Percentiles rank a stretch among this genome's conserved stretches.
These are phyloP conservation scores for Penicillium fuscoglaucum DNA, from an alignment of 2,329 filamentous ascomycete genomes.

Conservation along the genomic window DNA sequence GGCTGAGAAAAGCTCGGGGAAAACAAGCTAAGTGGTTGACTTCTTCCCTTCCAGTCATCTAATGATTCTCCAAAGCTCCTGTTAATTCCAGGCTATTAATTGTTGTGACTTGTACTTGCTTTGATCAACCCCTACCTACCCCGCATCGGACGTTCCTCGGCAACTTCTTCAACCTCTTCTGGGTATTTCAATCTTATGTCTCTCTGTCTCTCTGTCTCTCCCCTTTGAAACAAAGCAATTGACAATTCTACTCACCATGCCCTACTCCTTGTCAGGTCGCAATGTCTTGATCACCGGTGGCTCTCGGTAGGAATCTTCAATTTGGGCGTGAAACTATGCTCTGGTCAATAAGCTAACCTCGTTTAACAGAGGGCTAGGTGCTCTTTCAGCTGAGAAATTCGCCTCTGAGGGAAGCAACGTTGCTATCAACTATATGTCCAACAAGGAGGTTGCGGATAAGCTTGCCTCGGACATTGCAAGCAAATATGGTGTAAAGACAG, in stretches of 20 bases:
- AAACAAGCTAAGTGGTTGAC: neutral
- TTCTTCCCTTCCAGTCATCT: neutral
- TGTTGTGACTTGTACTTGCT: too few relatives aligned
- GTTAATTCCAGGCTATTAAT: too few relatives aligned
- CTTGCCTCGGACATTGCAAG: slow-evolving; percentile 58
- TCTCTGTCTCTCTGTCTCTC: neutral
- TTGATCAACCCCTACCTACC: neutral
- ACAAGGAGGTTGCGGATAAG: slow-evolving; percentile 58
- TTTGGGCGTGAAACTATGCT: neutral
- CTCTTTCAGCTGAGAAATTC: slow-evolving; percentile 65
- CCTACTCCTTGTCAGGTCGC: slow-evolving; percentile 60
- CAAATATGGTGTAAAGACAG: slow-evolving; percentile 53
- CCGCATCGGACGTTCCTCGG: neutral
- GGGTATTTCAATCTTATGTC: neutral
- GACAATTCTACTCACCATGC: slow-evolving; percentile 48
- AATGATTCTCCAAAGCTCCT: neutral
- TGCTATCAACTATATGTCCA: slow-evolving; percentile 71
- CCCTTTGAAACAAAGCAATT: neutral
- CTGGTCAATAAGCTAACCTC: slow-evolving; percentile 5
- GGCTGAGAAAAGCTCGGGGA: neutral
- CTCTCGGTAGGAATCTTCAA: slow-evolving; percentile 53
- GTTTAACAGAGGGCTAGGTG: slow-evolving; percentile 66
- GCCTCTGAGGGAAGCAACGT: slow-evolving; percentile 68
- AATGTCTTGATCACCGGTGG: slow-evolving; percentile 67
- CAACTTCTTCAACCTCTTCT: neutral